phyloP scores from a whole-genome alignment of 371 early-diverging fungal species.

The Encephalitozoon intestinalis region DNA sequence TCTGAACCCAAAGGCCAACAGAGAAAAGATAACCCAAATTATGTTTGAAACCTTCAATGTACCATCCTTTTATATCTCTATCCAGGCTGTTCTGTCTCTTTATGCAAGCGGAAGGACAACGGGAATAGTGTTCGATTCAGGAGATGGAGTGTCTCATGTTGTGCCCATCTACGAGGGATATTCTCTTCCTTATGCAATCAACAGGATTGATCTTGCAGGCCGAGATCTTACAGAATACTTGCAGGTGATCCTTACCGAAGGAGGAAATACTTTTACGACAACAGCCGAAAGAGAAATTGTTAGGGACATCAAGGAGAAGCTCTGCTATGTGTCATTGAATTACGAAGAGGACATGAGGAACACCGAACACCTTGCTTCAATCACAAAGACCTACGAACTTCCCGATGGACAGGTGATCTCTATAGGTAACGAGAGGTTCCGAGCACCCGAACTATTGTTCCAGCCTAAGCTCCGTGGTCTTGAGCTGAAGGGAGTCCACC shows the following conservation, averaged over 20 bases:
- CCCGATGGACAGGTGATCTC: slow-evolving; percentile 97
- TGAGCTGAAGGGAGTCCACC: slow-evolving; percentile 81
- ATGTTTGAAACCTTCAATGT: slow-evolving; percentile 99
- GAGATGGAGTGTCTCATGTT: slow-evolving; percentile 99
- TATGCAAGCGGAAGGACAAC: slow-evolving; percentile 98
- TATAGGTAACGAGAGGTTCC: slow-evolving; percentile 91
- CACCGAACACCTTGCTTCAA: slow-evolving; percentile 64
- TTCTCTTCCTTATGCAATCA: slow-evolving; percentile 89
- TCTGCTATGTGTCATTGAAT: slow-evolving; percentile 94
- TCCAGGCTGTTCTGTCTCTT: slow-evolving; percentile 90
- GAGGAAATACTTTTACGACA: slow-evolving; percentile 93
- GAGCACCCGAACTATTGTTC: slow-evolving; percentile 97
- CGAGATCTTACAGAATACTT: slow-evolving; percentile 95
- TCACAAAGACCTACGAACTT: slow-evolving; percentile 92
- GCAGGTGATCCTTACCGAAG: slow-evolving; percentile 88
- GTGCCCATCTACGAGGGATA: slow-evolving; percentile 99
- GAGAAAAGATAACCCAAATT: slow-evolving; percentile 99
- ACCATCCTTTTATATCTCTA: slow-evolving; percentile 95
- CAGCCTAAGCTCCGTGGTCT: slow-evolving; percentile 83
- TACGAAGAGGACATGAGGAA: slow-evolving; percentile 93
- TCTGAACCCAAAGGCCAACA: slow-evolving; percentile 97
- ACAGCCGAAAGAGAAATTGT: slow-evolving; percentile 99
- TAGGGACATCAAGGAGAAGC: slow-evolving; percentile 99
- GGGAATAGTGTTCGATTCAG: slow-evolving; percentile 98
- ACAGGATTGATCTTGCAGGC: slow-evolving; percentile 83